Percentiles rank a stretch among this genome's conserved stretches.
These are phyloP conservation scores for Uronychia binucleata DNA, from an alignment of 73 alveolate genomes.

Conservation along the genomic window DNA sequence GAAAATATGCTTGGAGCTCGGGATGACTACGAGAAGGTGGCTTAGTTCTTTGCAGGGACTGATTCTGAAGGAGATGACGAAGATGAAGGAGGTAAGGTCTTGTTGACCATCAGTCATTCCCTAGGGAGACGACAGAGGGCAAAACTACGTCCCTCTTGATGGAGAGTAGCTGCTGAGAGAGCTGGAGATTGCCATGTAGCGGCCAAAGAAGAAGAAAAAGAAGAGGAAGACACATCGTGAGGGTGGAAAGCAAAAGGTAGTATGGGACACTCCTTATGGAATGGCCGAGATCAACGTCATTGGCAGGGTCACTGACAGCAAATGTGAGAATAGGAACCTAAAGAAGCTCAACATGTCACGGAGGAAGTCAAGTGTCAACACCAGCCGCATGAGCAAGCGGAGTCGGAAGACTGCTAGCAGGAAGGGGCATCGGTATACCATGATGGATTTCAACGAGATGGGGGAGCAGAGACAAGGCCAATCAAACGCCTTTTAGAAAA, in stretches of 20 bases:
- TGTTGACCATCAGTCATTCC: not conserved
- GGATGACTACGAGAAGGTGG: conserved; percentile 11
- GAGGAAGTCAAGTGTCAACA: not conserved
- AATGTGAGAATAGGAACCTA: not conserved
- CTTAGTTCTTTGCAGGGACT: conserved; percentile 10
- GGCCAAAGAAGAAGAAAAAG: not conserved
- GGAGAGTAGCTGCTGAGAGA: conserved; percentile 5
- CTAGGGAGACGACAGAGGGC: not conserved
- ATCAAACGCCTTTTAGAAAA: too few relatives aligned
- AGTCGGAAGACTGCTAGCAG: not conserved
- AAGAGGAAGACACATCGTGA: not conserved
- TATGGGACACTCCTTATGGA: conserved; percentile 16
- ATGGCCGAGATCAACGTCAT: not conserved
- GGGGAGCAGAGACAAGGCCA: too few relatives aligned
- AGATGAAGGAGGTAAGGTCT: not conserved
- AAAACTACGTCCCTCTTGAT: not conserved
- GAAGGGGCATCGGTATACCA: not conserved
- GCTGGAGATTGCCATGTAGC: conserved; percentile 10
- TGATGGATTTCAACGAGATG: not conserved
- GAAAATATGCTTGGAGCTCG: not conserved
- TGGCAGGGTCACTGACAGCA: not conserved
- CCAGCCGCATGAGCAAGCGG: not conserved
- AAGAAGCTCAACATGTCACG: not conserved
- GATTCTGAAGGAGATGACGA: conserved; percentile 10
- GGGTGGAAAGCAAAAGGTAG: conserved; percentile 5